Evolutionary conservation across 495 filamentous ascomycete species (phyloP).

Genomic region (Evernia prunastri): DNA sequence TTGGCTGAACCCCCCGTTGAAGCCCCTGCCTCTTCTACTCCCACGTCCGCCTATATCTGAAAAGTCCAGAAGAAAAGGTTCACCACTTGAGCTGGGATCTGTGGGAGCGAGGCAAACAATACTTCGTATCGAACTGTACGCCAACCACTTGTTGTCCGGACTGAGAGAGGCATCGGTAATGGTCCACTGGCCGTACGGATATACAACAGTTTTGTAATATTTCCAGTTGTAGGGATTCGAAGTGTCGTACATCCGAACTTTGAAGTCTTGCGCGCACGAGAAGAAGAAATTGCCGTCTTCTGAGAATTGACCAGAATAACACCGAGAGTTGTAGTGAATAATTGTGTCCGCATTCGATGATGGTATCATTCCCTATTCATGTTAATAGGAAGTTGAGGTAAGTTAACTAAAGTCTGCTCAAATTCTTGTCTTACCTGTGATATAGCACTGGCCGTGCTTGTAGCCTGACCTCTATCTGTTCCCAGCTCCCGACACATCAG

Average conservation of each 20-base stretch:
- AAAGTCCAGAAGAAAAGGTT: constrained; percentile 72
- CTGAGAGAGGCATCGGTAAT: constrained; percentile 90
- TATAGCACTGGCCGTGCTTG: constrained; percentile 55
- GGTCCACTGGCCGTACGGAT: constrained; percentile 87
- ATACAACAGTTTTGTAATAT: constrained; percentile 87
- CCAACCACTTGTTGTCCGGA: constrained; percentile 86
- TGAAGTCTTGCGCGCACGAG: constrained; percentile 86
- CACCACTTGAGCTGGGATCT: constrained; percentile 69
- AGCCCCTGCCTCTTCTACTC: constrained; percentile 27
- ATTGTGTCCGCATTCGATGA: constrained; percentile 75
- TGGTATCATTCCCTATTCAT: constrained; percentile 51
- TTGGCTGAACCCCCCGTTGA: constrained; percentile 39
- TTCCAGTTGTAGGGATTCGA: constrained; percentile 93
- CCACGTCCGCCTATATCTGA: constrained; percentile 41
- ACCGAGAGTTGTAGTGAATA: constrained; percentile 75
- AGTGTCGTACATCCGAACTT: constrained; percentile 94
- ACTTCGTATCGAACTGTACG: constrained; percentile 77
- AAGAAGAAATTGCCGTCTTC: constrained; percentile 98
- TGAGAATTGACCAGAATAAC: constrained; percentile 94
- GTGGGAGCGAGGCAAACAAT: constrained; percentile 81
- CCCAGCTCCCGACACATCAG: constrained; percentile 79
- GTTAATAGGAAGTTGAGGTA: constrained; percentile 35
- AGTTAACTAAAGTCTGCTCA: constrained; percentile 14
- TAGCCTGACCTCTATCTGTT: constrained; percentile 46
- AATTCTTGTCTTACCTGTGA: constrained; percentile 47